Base-by-base conservation (phyloP, 2,329 filamentous ascomycete species). In the Botryotinia convoluta region DNA sequence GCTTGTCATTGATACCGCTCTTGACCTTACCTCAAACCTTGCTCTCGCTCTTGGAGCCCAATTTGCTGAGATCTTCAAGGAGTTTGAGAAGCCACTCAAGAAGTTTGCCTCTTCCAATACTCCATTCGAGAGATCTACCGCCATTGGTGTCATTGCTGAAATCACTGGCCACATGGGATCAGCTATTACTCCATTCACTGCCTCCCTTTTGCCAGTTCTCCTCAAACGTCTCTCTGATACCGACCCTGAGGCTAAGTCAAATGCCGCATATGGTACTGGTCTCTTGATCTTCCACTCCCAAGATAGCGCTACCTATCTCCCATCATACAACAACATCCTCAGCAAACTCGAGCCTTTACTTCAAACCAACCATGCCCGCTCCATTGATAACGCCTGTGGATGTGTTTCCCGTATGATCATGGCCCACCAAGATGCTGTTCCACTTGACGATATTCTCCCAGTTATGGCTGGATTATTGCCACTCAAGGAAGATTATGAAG, bases 401-500 rank as follows among this genome's bases (percentile, higher is more conserved):
- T 98, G 95, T 82, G 86, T 98, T 62, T 92, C 90, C 81, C 92
- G 96, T 76, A 95, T 99, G 92, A 97, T 98, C 83, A 89, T 93
- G 81, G 92, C 92, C 79, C 91, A 97, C 83, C 91, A 93, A n/a
- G 90, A 95, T 78, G 89, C 89, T 77, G 91, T 97, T 16, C 94
- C 95, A 29, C 87, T 97, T 71, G 84, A 87, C 57, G 91, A 97
- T 74, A 93, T 97, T 32, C 88, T 99, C 1, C 95, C 95, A 39
- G 90, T 90, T 1, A 84, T 98, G 42, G 88, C 97, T 73, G 88
- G 89, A 75, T 88, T 95, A 42, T 88, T 98, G 54, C 96, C 96
- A 16, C 87, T 98, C 75, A 93, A 93, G 83, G 95, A 97, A 81
- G 96, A 98, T 82, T 98, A 89, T 79, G 94, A 98, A 83, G 96